These are phyloP conservation scores for Picea abies DNA, from an alignment of 83 land plant species.

Conservation along the genomic window DNA sequence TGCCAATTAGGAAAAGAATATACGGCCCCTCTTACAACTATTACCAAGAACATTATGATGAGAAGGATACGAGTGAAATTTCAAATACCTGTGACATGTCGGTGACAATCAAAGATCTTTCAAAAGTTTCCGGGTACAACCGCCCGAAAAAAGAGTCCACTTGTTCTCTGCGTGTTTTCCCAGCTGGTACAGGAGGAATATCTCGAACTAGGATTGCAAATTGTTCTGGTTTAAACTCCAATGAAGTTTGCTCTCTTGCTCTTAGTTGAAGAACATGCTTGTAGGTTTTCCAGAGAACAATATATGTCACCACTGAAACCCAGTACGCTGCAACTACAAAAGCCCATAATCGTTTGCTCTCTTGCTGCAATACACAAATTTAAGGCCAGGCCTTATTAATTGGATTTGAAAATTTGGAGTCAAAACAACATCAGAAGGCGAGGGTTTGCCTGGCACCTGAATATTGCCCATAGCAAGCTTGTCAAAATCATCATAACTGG, in stretches of 20 bases:
- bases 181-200: conserved; percentile 56
- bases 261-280: conserved; percentile 72
- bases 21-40: too few relatives aligned
- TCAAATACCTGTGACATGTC: conserved; percentile 59
- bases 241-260: conserved; percentile 30
- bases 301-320: conserved; percentile 66
- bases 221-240: conserved; percentile 62
- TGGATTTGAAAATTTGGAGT: too few relatives aligned
- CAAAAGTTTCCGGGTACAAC: conserved; percentile 83
- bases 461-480: too few relatives aligned
- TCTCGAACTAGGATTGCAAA: conserved; percentile 78
- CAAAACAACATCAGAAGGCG: too few relatives aligned
- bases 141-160: conserved; percentile 48
- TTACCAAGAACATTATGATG: too few relatives aligned
- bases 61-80: neutral
- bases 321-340: conserved; percentile 63
- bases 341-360: conserved; percentile 49
- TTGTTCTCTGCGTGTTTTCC: conserved; percentile 46
- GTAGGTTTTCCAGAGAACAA: conserved; percentile 75
- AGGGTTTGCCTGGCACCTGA: too few relatives aligned
- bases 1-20: too few relatives aligned
- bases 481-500: too few relatives aligned
- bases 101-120: conserved; percentile 68
- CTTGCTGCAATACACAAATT: too few relatives aligned
- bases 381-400: too few relatives aligned